Evolutionary conservation across 306 rosid genomes (phyloP).

Genomic region (Gastrolobium bilobum): DNA sequence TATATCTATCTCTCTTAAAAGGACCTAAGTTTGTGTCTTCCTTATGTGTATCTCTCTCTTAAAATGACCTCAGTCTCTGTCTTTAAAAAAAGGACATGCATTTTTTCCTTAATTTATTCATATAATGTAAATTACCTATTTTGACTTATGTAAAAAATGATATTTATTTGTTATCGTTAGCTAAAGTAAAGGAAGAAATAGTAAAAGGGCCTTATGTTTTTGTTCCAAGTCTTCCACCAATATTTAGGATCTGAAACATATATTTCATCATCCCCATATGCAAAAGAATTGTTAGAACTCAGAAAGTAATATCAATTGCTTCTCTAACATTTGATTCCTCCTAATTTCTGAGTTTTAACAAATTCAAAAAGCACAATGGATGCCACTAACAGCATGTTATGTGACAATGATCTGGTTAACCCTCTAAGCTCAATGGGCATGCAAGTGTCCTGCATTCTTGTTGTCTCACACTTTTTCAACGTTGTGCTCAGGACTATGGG

Average conservation of each 20-base stretch:
- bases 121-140: neutral
- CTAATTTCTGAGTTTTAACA: neutral
- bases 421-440: slow-evolving; percentile 89
- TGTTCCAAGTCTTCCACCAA: slow-evolving; percentile 48
- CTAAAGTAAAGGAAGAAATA: slow-evolving; percentile 44
- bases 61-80: no score
- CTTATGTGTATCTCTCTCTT: no score
- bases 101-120: neutral
- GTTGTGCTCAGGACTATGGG: slow-evolving; percentile 78
- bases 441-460: slow-evolving; percentile 90
- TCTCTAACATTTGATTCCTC: slow-evolving; percentile 31
- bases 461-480: slow-evolving; percentile 87
- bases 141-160: neutral
- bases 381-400: slow-evolving; percentile 74
- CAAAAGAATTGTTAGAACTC: slow-evolving; percentile 12
- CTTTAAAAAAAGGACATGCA: no score
- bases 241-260: slow-evolving; percentile 55
- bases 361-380: slow-evolving; percentile 65
- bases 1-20: no score
- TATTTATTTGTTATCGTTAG: slow-evolving; percentile 34
- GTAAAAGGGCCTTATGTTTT: slow-evolving; percentile 43
- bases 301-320: neutral
- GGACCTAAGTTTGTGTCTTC: no score
- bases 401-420: slow-evolving; percentile 68
- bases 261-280: neutral